Evolutionary conservation across 2,329 filamentous ascomycete species (phyloP).

Genomic region (Mariannaea sp.): DNA sequence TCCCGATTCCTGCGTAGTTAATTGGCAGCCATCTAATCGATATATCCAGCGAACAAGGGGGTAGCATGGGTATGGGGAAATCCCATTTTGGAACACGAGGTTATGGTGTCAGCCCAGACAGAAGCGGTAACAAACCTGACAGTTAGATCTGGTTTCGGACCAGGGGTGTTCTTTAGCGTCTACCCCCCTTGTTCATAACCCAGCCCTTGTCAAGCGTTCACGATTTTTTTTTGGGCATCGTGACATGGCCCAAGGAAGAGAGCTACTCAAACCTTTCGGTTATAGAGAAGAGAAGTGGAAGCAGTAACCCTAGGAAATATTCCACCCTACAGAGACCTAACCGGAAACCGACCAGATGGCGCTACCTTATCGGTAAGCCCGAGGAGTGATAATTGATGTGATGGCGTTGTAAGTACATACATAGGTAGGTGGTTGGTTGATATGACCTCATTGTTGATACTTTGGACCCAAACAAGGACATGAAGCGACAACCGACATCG

Average conservation of each 20-base stretch:
- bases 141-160: slow-evolving; percentile 34
- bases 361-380: slow-evolving; percentile 20
- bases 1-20: slow-evolving; percentile 20
- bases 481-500: slow-evolving; percentile 23
- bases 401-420: not conserved
- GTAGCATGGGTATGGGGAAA: slow-evolving; percentile 20
- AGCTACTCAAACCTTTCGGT: no score
- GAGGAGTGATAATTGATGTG: slow-evolving; percentile 5
- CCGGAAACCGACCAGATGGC: no score
- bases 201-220: slow-evolving; percentile 14
- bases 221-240: no score
- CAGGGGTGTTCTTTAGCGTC: slow-evolving; percentile 17
- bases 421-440: slow-evolving; percentile 17
- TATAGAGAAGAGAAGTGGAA: no score
- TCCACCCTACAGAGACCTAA: no score
- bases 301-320: no score
- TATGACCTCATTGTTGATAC: slow-evolving; percentile 33
- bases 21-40: no score
- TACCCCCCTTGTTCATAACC: slow-evolving; percentile 8
- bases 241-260: no score
- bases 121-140: slow-evolving; percentile 24
- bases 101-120: slow-evolving; percentile 34
- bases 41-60: slow-evolving; percentile 13
- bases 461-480: slow-evolving; percentile 32
- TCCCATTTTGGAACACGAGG: slow-evolving; percentile 44